These are phyloP conservation scores for Craterostigma plantagineum DNA, from an alignment of 257 asterid genomes.

Conservation along the genomic window DNA sequence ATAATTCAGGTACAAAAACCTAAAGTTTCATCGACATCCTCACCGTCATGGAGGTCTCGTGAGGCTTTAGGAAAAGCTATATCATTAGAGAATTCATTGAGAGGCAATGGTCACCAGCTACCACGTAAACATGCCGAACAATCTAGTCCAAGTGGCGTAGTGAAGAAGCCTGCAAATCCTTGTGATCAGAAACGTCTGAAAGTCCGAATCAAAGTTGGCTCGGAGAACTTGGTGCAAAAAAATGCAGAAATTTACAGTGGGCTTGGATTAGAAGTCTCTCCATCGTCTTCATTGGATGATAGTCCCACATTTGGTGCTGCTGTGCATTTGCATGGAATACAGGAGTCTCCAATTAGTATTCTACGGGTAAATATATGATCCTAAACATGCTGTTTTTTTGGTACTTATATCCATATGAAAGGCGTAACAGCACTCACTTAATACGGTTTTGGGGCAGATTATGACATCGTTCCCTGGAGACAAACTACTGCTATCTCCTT, in stretches of 20 bases:
- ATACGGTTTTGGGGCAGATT: slow-evolving; percentile 33
- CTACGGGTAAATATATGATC: slow-evolving; percentile 47
- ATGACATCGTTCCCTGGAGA: slow-evolving; percentile 57
- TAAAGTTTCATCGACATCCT: slow-evolving; percentile 31
- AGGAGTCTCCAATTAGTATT: slow-evolving; percentile 79
- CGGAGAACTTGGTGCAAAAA: slow-evolving; percentile 49
- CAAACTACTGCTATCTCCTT: slow-evolving; percentile 57
- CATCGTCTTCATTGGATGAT: slow-evolving; percentile 74
- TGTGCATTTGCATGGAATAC: slow-evolving; percentile 24
- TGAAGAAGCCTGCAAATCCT: slow-evolving; percentile 24
- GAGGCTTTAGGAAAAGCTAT: slow-evolving; percentile 30
- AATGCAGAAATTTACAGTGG: slow-evolving; percentile 88
- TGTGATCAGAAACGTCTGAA: too few species aligned
- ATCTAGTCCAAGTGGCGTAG: slow-evolving; percentile 29
- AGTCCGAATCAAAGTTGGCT: slow-evolving; percentile 82
- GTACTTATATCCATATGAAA: slow-evolving; percentile 2
- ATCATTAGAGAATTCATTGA: slow-evolving; percentile 17
- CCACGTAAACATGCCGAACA: slow-evolving; percentile 29
- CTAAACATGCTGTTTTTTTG: slow-evolving; percentile 14
- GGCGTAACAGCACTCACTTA: slow-evolving; percentile 3
- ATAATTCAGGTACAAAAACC: slow-evolving; percentile 41
- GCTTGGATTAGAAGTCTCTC: slow-evolving; percentile 83
- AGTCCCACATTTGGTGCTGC: slow-evolving; percentile 43
- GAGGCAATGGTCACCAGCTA: slow-evolving; percentile 21
- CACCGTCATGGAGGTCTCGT: slow-evolving; percentile 32